Evolutionary conservation across 495 filamentous ascomycete species (phyloP).

Genomic region (Apodospora peruviana): DNA sequence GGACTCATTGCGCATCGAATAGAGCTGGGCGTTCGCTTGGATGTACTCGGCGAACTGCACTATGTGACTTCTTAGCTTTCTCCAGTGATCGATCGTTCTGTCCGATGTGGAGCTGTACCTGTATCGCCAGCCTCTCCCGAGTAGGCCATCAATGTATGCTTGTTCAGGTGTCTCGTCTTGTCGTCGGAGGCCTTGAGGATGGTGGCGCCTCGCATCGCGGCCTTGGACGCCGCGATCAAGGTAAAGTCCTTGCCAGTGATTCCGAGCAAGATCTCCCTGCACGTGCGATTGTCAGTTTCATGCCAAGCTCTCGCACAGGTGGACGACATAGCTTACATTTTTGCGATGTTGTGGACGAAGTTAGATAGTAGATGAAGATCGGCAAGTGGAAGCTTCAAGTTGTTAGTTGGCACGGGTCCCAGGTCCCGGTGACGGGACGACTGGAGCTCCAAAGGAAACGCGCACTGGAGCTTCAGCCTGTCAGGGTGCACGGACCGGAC

Average conservation of each 20-base stretch:
- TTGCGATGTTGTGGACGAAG: slow-evolving; percentile 3
- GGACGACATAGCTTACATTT: slow-evolving; percentile 11
- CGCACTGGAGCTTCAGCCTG: slow-evolving; percentile 26
- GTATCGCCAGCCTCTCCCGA: slow-evolving; percentile 96
- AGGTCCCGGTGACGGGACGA: not conserved
- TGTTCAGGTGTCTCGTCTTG: slow-evolving; percentile 87
- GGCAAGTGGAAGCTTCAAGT: slow-evolving; percentile 5
- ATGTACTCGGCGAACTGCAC: slow-evolving; percentile 99
- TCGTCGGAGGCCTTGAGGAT: slow-evolving; percentile 95
- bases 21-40: slow-evolving; percentile 96
- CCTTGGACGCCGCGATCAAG: slow-evolving; percentile 94
- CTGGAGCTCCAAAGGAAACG: slow-evolving; percentile 12
- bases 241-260: slow-evolving; percentile 99
- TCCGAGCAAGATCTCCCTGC: slow-evolving; percentile 94
- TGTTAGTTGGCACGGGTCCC: not conserved
- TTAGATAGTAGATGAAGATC: not conserved
- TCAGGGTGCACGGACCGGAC: slow-evolving; percentile 13
- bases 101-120: slow-evolving; percentile 44
- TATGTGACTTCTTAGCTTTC: slow-evolving; percentile 36
- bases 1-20: slow-evolving; percentile 94
- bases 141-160: slow-evolving; percentile 93
- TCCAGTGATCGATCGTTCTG: slow-evolving; percentile 6
- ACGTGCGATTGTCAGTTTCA: slow-evolving; percentile 2
- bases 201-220: slow-evolving; percentile 92
- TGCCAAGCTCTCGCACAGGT: not conserved